Conservation (phyloP, 805 yeast genomes). For the Hanseniaspora valbyensis region DNA sequence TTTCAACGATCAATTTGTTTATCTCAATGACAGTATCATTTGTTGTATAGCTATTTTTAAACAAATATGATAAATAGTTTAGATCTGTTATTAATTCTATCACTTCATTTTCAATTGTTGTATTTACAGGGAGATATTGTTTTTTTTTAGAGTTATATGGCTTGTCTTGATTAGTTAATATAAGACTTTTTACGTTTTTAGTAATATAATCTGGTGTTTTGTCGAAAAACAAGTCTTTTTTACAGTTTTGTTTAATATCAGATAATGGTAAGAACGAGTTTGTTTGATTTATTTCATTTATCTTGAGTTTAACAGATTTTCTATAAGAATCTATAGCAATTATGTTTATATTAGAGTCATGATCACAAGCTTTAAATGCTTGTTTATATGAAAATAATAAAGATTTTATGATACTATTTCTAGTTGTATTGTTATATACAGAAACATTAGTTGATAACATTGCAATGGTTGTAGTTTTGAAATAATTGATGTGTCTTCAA, state of each 20-base stretch:
- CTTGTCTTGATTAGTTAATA: neutral
- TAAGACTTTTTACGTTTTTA: neutral
- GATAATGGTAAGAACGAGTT: neutral
- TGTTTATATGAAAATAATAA: neutral
- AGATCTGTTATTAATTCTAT: conserved; percentile 6
- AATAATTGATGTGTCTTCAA: too few relatives aligned
- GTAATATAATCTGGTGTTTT: neutral
- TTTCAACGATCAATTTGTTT: neutral
- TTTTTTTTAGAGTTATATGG: neutral
- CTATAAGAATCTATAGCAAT: neutral
- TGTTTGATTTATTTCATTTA: neutral
- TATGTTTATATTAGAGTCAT: neutral
- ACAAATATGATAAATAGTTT: neutral
- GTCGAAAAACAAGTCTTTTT: neutral
- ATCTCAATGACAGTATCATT: neutral
- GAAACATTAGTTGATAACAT: neutral
- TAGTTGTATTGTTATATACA: neutral
- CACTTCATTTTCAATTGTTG: neutral
- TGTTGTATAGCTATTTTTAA: neutral
- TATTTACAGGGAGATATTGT: neutral
- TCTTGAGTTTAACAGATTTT: neutral
- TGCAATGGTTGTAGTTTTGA: too few relatives aligned
- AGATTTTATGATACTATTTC: neutral
- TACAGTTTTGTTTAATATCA: too few relatives aligned
- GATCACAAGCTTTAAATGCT: neutral